Conservation (phyloP, 768 basidiomycete species). For the Multifurca ochricompacta region DNA sequence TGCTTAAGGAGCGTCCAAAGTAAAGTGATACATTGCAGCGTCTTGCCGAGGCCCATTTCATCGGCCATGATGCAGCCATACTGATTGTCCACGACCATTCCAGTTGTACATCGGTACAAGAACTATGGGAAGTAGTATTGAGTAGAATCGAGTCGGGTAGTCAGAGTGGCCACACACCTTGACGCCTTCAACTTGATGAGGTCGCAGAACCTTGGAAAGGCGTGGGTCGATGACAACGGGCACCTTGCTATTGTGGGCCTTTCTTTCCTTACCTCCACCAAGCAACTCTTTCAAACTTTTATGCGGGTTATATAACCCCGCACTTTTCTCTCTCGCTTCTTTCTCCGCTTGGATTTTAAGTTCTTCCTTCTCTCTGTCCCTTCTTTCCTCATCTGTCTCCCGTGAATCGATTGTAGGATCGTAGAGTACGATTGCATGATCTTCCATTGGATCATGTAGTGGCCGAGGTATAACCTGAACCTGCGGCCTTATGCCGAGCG, state of each 20-base stretch:
- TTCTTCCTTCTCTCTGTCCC: slow-evolving; percentile 66
- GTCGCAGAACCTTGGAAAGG: slow-evolving; percentile 79
- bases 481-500: slow-evolving; percentile 80
- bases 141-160: slow-evolving; percentile 4
- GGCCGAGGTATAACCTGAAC: slow-evolving; percentile 81
- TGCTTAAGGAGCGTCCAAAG: slow-evolving; percentile 95
- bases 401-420: slow-evolving; percentile 93
- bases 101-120: slow-evolving; percentile 90
- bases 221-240: slow-evolving; percentile 95
- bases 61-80: slow-evolving; percentile 99
- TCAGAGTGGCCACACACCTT: slow-evolving; percentile 51
- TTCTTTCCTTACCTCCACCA: slow-evolving; percentile 64
- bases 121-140: slow-evolving; percentile 47
- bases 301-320: slow-evolving; percentile 80
- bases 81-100: slow-evolving; percentile 85
- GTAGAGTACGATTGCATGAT: slow-evolving; percentile 95
- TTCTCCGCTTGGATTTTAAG: slow-evolving; percentile 53
- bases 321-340: slow-evolving; percentile 62
- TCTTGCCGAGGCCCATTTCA: slow-evolving; percentile 98
- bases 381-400: slow-evolving; percentile 82
- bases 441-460: slow-evolving; percentile 94
- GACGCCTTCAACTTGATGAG: slow-evolving; percentile 97
- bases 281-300: slow-evolving; percentile 78
- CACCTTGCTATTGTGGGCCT: slow-evolving; percentile 64
- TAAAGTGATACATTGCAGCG: slow-evolving; percentile 91